Conservation (phyloP, 176 grass and related monocot species). For the Avena sativa region DNA sequence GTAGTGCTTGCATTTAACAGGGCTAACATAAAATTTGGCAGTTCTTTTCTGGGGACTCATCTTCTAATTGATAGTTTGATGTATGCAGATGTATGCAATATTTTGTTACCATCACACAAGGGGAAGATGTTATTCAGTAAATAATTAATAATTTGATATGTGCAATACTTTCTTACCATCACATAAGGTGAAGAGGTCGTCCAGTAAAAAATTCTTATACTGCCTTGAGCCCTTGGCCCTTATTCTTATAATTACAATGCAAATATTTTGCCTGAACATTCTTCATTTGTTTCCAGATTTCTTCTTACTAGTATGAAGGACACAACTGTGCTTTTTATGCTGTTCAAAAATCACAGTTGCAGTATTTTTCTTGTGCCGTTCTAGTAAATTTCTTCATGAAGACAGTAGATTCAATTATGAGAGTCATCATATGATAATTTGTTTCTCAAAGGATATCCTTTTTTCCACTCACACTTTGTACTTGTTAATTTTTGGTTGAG, state of each 20-base stretch:
- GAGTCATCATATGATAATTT: not conserved
- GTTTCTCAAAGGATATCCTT: not conserved
- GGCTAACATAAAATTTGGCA: not conserved
- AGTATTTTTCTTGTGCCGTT: not conserved
- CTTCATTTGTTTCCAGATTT: slow-evolving; percentile 13
- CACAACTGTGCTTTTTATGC: not conserved
- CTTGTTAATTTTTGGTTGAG: slow-evolving; percentile 36
- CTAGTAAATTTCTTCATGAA: slow-evolving; percentile 5
- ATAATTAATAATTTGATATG: slow-evolving; percentile 3
- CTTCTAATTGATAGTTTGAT: slow-evolving; percentile 16
- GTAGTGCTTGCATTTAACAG: slow-evolving; percentile 3
- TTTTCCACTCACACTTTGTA: slow-evolving; percentile 1
- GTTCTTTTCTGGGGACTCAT: not conserved
- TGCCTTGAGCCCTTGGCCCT: not conserved
- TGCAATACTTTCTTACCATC: not conserved
- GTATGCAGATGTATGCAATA: not conserved
- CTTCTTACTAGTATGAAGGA: not conserved
- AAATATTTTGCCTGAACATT: not conserved
- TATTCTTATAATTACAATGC: not conserved
- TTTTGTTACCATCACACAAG: not conserved
- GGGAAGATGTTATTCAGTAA: not conserved
- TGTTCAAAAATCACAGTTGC: not conserved
- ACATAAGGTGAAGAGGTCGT: not conserved
- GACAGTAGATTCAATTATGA: slow-evolving; percentile 20
- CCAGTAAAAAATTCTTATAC: not conserved